phyloP scores from a whole-genome alignment of 805 yeast species.

The Nakazawaea molendinolei region DNA sequence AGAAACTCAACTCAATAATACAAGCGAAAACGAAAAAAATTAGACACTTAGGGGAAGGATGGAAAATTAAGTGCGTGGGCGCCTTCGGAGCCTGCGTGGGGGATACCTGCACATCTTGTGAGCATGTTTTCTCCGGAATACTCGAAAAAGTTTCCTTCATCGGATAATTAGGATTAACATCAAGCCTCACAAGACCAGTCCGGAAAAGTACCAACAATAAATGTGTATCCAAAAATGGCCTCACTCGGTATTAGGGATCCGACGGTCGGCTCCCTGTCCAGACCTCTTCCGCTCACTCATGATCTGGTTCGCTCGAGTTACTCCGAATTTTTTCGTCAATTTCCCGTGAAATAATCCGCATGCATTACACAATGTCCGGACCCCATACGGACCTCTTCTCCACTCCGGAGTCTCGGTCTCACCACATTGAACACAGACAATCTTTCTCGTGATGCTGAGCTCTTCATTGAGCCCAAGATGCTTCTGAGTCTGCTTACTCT shows the following conservation, averaged over 20 bases:
- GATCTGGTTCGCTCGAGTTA: slow-evolving; percentile 31
- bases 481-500: not conserved
- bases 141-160: no score
- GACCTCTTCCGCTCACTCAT: slow-evolving; percentile 24
- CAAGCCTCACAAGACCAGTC: no score
- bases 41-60: no score
- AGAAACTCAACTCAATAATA: no score
- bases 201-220: no score
- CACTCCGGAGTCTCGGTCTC: slow-evolving; percentile 81
- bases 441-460: slow-evolving; percentile 23
- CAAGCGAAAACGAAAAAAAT: no score
- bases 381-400: slow-evolving; percentile 86
- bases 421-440: slow-evolving; percentile 62
- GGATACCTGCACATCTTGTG: no score
- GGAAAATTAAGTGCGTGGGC: no score
- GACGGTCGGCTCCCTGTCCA: slow-evolving; percentile 24
- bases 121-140: no score
- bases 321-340: slow-evolving; percentile 42
- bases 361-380: slow-evolving; percentile 81
- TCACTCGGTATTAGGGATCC: slow-evolving; percentile 19
- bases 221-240: no score
- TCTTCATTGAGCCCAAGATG: slow-evolving; percentile 24
- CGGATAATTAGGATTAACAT: no score
- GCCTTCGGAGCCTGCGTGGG: no score
- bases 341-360: slow-evolving; percentile 79